phyloP scores from a whole-genome alignment of 345 rosid species.

The Eucalyptus regnans region DNA sequence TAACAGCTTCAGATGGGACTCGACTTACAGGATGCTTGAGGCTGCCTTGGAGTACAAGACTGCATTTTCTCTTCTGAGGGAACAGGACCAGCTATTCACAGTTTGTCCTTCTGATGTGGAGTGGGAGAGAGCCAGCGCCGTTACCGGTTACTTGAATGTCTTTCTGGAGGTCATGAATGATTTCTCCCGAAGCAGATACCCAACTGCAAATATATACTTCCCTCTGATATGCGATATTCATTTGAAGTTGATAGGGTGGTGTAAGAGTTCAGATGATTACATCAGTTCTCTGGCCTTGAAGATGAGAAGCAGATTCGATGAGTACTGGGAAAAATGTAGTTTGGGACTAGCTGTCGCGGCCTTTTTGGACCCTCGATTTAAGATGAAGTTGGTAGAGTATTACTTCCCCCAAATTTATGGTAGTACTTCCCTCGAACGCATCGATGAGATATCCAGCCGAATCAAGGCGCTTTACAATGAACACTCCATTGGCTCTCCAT shows the following conservation, averaged over 20 bases:
- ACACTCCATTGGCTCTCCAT: constrained; percentile 51
- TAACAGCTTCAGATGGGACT: constrained; percentile 49
- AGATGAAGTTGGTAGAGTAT: constrained; percentile 72
- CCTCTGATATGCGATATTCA: constrained; percentile 60
- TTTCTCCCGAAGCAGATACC: constrained; percentile 30
- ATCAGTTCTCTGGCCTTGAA: constrained; percentile 37
- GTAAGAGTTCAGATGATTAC: constrained; percentile 50
- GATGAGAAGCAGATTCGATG: constrained; percentile 57
- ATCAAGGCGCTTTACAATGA: constrained; percentile 59
- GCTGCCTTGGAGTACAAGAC: constrained; percentile 37
- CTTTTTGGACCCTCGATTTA: constrained; percentile 75
- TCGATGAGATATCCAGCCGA: constrained; percentile 41
- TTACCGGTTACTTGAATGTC: constrained; percentile 40
- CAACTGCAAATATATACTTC: constrained; percentile 53
- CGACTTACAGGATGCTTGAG: constrained; percentile 56
- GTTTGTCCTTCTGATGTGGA: constrained; percentile 50
- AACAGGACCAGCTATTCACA: constrained; percentile 16
- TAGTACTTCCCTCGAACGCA: constrained; percentile 30
- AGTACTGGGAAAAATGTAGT: constrained; percentile 66
- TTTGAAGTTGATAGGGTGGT: constrained; percentile 60
- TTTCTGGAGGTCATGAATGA: constrained; percentile 45
- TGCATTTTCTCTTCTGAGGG: constrained; percentile 31
- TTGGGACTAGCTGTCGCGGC: constrained; percentile 61
- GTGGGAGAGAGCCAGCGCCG: constrained; percentile 37
- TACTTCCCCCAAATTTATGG: constrained; percentile 61